phyloP scores from a whole-genome alignment of 2,329 filamentous ascomycete genomes.

The Penicillium olsonii region DNA sequence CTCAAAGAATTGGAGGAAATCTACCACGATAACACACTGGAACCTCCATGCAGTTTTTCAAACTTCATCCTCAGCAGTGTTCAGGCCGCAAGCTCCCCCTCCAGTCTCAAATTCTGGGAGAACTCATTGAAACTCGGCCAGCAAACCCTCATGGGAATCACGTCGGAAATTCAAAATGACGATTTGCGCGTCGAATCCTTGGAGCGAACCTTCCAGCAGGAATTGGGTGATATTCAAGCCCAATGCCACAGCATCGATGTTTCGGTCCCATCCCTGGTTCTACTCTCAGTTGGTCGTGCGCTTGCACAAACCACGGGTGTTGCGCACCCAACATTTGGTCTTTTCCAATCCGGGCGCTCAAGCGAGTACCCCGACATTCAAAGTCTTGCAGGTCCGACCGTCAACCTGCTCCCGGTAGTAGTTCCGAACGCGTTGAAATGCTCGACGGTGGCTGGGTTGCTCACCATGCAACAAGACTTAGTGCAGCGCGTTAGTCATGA shows the following conservation, averaged over 20 bases:
- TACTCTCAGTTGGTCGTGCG: neutral
- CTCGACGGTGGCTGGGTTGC: neutral
- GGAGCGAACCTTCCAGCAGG: neutral
- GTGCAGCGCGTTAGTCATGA: neutral
- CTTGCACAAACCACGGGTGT: neutral
- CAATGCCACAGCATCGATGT: constrained; percentile 1
- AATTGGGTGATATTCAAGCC: neutral
- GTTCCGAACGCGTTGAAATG: neutral
- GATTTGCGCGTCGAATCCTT: neutral
- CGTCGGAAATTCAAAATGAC: neutral
- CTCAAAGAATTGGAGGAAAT: constrained; percentile 6
- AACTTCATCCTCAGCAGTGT: neutral
- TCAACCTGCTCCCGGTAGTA: constrained; percentile 3
- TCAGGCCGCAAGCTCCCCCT: neutral
- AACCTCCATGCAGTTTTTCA: neutral
- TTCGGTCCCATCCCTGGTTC: constrained; percentile 1
- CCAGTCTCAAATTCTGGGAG: neutral
- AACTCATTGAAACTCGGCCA: neutral
- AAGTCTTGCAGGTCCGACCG: neutral
- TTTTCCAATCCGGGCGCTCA: constrained; percentile 7
- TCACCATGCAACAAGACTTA: constrained; percentile 1
- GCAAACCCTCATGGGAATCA: neutral
- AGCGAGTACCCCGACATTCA: constrained; percentile 1
- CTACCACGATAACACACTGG: neutral
- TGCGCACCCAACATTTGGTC: constrained; percentile 3